Conservation (phyloP, 805 yeast species). For the Deakozyma indianensis region DNA sequence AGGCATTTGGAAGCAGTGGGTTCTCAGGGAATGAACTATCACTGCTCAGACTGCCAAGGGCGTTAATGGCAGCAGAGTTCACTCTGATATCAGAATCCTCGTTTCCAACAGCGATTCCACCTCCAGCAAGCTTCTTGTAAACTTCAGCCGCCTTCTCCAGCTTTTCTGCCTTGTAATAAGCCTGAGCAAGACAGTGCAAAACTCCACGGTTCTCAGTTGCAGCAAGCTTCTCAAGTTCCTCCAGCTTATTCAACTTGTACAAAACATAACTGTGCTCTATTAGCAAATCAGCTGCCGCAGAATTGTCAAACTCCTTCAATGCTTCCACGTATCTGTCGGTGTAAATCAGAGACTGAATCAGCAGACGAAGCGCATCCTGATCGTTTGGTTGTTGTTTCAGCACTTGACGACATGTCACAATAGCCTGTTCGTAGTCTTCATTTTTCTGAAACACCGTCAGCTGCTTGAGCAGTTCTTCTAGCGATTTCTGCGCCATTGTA, state of each 20-base stretch:
- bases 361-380: constrained; percentile 22
- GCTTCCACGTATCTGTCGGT: constrained; percentile 43
- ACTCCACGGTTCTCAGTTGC: constrained; percentile 20
- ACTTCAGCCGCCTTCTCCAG: constrained; percentile 28
- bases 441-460: constrained; percentile 3
- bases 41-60: constrained; percentile 27
- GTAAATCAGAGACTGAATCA: constrained; percentile 45
- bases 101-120: constrained; percentile 19
- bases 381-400: constrained; percentile 19
- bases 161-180: constrained; percentile 34
- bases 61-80: constrained; percentile 48
- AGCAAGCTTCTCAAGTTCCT: constrained; percentile 12
- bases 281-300: constrained; percentile 4
- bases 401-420: constrained; percentile 17
- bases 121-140: constrained; percentile 26
- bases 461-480: constrained; percentile 5
- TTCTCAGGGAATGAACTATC: constrained; percentile 7
- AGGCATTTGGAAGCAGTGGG: constrained; percentile 5
- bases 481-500: constrained; percentile 9
- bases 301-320: constrained; percentile 23
- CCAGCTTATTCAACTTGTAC: constrained; percentile 40
- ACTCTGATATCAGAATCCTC: constrained; percentile 40
- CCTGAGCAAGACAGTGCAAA: constrained; percentile 39
- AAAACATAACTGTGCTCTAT: constrained; percentile 44
- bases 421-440: constrained; percentile 24